These are phyloP conservation scores for Halophytophthora polymorphica DNA, from an alignment of 352 stramenopile species.

Conservation along the genomic window DNA sequence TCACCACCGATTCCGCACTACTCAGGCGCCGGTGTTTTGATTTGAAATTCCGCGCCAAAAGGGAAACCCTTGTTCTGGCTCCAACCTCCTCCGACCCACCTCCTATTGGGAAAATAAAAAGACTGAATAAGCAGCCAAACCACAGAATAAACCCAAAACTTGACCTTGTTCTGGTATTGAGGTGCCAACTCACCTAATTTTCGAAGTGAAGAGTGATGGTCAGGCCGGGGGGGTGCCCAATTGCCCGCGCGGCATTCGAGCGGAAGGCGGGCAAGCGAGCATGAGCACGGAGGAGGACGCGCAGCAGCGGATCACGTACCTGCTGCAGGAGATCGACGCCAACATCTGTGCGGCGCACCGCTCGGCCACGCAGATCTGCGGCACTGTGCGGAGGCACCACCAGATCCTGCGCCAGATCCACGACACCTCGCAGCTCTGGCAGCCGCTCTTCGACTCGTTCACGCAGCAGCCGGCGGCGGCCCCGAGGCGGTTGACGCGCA, in stretches of 20 bases:
- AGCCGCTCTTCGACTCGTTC: slow-evolving; percentile 74
- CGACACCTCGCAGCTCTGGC: slow-evolving; percentile 70
- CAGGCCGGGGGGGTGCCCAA: background rate
- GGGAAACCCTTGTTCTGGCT: slow-evolving; percentile 5
- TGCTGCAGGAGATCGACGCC: slow-evolving; percentile 82
- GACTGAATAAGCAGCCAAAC: background rate
- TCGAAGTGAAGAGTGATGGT: slow-evolving; percentile 16
- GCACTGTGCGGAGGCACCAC: slow-evolving; percentile 65
- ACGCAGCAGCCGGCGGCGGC: slow-evolving; percentile 38
- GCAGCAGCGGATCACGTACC: slow-evolving; percentile 80
- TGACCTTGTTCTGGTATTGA: background rate
- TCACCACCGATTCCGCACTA: slow-evolving; percentile 26
- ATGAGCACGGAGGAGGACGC: slow-evolving; percentile 63
- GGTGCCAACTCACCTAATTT: slow-evolving; percentile 16
- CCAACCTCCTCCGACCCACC: background rate
- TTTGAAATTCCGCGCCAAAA: slow-evolving; percentile 20
- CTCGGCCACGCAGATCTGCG: slow-evolving; percentile 73
- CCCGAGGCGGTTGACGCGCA: slow-evolving; percentile 31
- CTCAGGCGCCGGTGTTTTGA: background rate
- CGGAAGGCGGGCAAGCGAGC: slow-evolving; percentile 20
- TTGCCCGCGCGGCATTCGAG: slow-evolving; percentile 18
- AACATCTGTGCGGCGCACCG: slow-evolving; percentile 78
- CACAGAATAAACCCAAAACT: background rate
- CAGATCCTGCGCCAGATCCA: slow-evolving; percentile 76
- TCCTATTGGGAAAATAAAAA: background rate